phyloP scores from a whole-genome alignment of 140 eudicot species.

The Bidens hawaiensis region DNA sequence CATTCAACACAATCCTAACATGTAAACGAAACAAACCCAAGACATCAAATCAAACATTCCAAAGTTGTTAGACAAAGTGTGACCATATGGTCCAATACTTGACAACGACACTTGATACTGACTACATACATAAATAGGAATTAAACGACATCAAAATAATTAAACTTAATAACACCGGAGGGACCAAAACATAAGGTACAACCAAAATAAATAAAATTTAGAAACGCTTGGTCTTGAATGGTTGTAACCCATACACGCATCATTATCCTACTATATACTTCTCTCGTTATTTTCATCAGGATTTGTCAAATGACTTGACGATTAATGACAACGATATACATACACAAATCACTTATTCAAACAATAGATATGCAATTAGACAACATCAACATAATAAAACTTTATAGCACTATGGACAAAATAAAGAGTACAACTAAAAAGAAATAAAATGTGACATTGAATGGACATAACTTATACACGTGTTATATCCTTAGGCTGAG shows the following conservation, averaged over 20 bases:
- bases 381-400: no score
- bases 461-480: conserved; percentile 1
- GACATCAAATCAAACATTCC: not conserved
- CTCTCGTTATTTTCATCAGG: no score
- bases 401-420: no score
- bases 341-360: no score
- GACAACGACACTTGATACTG: conserved; percentile 22
- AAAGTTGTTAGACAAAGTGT: conserved; percentile 2
- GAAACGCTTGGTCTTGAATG: no score
- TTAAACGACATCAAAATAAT: conserved; percentile 3
- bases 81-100: conserved; percentile 19
- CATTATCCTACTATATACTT: no score
- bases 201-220: no score
- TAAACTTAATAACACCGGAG: conserved; percentile 1
- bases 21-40: not conserved
- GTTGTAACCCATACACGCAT: no score
- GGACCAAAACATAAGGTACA: no score
- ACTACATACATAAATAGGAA: conserved; percentile 5
- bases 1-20: not conserved
- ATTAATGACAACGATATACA: no score
- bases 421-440: not conserved
- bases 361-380: no score
- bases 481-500: not conserved
- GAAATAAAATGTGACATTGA: not conserved
- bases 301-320: no score